These are phyloP conservation scores for Linanthus parryae DNA, from an alignment of 148 eudicot genomes.

Conservation along the genomic window DNA sequence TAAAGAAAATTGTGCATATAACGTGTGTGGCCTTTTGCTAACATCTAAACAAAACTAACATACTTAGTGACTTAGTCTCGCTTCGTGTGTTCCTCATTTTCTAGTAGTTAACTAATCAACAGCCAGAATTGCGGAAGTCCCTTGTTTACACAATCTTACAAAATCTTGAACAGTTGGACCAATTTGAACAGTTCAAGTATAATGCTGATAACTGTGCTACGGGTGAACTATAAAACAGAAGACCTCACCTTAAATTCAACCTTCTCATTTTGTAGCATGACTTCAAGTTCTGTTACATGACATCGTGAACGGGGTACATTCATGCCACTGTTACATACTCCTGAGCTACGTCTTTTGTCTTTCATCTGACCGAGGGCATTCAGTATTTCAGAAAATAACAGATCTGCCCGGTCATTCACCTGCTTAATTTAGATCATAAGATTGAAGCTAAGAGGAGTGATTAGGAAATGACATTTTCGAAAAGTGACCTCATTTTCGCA, in stretches of 20 bases:
- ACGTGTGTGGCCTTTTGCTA: too few species aligned
- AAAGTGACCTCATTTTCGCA: conserved; percentile 14
- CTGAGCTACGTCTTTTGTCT: conserved; percentile 43
- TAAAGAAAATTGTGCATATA: too few species aligned
- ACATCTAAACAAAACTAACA: too few species aligned
- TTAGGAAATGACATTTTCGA: not conserved
- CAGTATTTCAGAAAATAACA: conserved; percentile 72
- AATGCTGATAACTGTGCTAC: too few species aligned
- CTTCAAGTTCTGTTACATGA: conserved; percentile 55
- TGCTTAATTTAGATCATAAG: conserved; percentile 24
- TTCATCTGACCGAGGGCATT: conserved; percentile 59
- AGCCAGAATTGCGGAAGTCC: too few species aligned
- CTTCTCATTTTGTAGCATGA: conserved; percentile 60
- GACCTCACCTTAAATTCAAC: conserved; percentile 65
- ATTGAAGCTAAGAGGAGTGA: conserved; percentile 5
- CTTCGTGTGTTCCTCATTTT: too few species aligned
- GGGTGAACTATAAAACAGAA: too few species aligned
- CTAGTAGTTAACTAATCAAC: too few species aligned
- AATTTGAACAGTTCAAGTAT: too few species aligned
- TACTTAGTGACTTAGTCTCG: too few species aligned
- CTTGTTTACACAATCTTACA: too few species aligned
- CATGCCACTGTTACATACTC: conserved; percentile 28
- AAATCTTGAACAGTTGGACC: too few species aligned
- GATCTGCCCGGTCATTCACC: conserved; percentile 64
- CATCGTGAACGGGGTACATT: conserved; percentile 37